A percentile compares a stretch with the other conserved stretches of the same genome.
phyloP scores from a whole-genome alignment of 257 asterid genomes.

The Cinchona pubescens region DNA sequence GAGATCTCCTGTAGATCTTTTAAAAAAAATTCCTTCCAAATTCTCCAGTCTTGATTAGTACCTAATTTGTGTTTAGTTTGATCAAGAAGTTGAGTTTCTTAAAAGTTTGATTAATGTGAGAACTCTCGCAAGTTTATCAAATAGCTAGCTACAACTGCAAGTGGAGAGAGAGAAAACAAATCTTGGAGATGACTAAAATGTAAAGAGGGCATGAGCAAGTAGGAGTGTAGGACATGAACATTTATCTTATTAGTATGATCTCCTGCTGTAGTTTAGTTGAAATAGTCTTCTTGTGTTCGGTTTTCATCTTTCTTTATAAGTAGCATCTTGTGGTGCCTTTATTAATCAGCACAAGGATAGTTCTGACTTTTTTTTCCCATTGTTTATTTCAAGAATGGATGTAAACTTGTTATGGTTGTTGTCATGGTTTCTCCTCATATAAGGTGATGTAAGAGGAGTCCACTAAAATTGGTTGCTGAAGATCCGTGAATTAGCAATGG shows the following conservation, averaged over 20 bases:
- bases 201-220: background rate
- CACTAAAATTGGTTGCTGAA: constrained; percentile 16
- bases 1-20: too few relatives aligned
- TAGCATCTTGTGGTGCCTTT: background rate
- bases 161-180: background rate
- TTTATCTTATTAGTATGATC: background rate
- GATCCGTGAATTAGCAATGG: constrained; percentile 38
- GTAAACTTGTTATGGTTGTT: background rate
- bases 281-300: background rate
- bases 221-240: background rate
- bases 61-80: background rate
- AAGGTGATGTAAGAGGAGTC: background rate
- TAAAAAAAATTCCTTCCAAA: background rate
- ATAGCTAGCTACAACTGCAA: background rate
- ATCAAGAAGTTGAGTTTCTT: background rate
- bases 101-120: background rate
- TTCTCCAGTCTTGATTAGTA: background rate
- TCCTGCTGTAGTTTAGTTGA: background rate
- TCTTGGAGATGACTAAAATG: background rate
- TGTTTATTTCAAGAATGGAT: background rate
- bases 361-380: background rate
- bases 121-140: background rate
- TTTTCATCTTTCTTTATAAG: background rate
- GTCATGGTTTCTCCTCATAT: background rate
- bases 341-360: background rate